Conservation (phyloP, 164 flowering plant genomes). For the Euptelea pleiosperma region DNA sequence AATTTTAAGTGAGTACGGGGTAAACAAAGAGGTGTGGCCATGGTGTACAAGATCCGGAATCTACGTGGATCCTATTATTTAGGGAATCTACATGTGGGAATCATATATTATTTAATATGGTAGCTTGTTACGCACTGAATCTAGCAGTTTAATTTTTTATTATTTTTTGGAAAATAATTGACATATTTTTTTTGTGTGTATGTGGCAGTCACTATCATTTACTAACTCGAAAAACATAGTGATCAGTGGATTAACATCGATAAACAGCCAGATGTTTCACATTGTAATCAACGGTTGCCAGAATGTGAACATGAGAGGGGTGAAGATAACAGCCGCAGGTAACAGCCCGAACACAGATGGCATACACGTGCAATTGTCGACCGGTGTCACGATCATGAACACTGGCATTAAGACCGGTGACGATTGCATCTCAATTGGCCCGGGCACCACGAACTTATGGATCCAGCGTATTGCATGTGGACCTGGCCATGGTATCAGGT, state of each 20-base stretch:
- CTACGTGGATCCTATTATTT: too few relatives aligned
- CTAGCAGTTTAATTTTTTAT: too few relatives aligned
- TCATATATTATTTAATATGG: too few relatives aligned
- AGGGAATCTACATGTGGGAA: too few relatives aligned
- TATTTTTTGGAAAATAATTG: too few relatives aligned
- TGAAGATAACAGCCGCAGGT: constrained; percentile 44
- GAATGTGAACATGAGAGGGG: constrained; percentile 37
- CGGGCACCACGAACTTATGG: constrained; percentile 42
- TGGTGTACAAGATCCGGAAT: too few relatives aligned
- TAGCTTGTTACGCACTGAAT: too few relatives aligned
- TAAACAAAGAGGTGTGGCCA: too few relatives aligned
- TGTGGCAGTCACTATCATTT: constrained; percentile 20
- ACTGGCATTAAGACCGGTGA: constrained; percentile 54
- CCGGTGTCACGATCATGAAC: constrained; percentile 36
- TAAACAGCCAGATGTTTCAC: constrained; percentile 59
- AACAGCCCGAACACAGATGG: constrained; percentile 81
- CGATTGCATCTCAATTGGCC: constrained; percentile 63
- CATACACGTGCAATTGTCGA: constrained; percentile 47
- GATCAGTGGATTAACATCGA: constrained; percentile 44
- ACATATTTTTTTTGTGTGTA: neutral
- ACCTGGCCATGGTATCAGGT: constrained; percentile 78
- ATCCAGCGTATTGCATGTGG: constrained; percentile 52
- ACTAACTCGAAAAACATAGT: constrained; percentile 19
- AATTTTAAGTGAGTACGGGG: too few relatives aligned
- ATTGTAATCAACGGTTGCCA: constrained; percentile 41